Base-by-base conservation (phyloP, 345 rosid genomes). In the Pseudoturritis turrita region DNA sequence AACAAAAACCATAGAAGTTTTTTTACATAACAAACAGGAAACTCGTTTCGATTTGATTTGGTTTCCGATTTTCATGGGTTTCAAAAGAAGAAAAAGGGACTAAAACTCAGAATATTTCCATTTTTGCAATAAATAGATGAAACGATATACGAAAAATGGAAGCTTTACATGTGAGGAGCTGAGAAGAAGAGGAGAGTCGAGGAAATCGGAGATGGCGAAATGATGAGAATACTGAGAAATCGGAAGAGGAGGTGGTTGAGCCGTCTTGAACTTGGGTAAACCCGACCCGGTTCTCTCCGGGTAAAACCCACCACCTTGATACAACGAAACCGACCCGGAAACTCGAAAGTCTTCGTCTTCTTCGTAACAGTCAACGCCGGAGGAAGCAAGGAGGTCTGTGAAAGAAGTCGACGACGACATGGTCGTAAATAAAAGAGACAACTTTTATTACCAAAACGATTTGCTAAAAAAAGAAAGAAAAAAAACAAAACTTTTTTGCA, bases 191-290 rank as follows among this genome's bases (percentile, higher is more conserved):
- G 99, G 98, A 58, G 98, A 91, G 53, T 95, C 98, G 60, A 91
- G 57, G 19, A 89, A 91, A 59, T 77, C 81, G 61, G 96, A 96
- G 65, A 87, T 87, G 70, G 96, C 71, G 71, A 91, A 91, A 83
- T 57, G 83, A 37, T 53, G 89, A 63, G 90, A 75, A 72, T 96
- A 83, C 63, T 84, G 96, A 17, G 97, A 90, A 50, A 87, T 89
- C 53, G 99, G 88, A 59, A 91, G 80, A 29, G 96, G 85, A 62
- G 93, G 93, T 5, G 93, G 74, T 23, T 96, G 99, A 5, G 82
- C 80, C 10, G 99, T 81, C 79, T 89, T 91, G 78, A 91, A 95
- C 82, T 95, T 95, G 0, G 99, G 99, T 23, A 91, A 88, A 57
- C 89, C 92, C 0, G 91, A 84, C 21, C 91, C 91, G 14, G 82